Conservation (phyloP, 2,329 filamentous ascomycete genomes). For the Beauveria rudraprayagi region DNA sequence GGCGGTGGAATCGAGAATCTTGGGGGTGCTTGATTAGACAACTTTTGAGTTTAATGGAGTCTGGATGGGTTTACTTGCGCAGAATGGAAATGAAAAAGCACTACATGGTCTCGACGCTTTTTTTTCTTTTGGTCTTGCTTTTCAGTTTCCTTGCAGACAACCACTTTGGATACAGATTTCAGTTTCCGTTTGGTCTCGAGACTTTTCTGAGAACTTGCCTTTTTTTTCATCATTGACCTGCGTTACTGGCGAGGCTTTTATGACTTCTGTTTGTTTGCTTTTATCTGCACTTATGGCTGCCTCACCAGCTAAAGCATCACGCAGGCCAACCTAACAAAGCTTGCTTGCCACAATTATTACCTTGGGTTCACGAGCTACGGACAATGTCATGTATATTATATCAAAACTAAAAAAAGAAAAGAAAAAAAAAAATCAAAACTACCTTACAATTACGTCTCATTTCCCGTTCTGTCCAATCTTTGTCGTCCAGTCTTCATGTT, state of each 20-base stretch:
- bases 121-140: neutral
- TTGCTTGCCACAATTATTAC: neutral
- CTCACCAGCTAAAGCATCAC: conserved; percentile 1
- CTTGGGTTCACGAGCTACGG: neutral
- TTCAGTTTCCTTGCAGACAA: neutral
- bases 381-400: neutral
- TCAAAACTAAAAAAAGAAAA: neutral
- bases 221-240: neutral
- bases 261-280: neutral
- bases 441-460: neutral
- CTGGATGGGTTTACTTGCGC: neutral
- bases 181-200: neutral
- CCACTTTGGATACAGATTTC: too few species aligned
- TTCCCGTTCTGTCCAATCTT: neutral
- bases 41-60: neutral
- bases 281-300: neutral
- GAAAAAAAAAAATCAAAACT: neutral
- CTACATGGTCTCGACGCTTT: neutral
- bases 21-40: too few species aligned
- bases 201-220: neutral
- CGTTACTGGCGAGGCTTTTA: neutral
- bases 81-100: conserved; percentile 5
- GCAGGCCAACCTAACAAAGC: conserved; percentile 1
- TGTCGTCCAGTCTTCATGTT: neutral
- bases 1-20: too few species aligned